phyloP scores from a whole-genome alignment of 495 filamentous ascomycete species.

The Parmelia sp. region DNA sequence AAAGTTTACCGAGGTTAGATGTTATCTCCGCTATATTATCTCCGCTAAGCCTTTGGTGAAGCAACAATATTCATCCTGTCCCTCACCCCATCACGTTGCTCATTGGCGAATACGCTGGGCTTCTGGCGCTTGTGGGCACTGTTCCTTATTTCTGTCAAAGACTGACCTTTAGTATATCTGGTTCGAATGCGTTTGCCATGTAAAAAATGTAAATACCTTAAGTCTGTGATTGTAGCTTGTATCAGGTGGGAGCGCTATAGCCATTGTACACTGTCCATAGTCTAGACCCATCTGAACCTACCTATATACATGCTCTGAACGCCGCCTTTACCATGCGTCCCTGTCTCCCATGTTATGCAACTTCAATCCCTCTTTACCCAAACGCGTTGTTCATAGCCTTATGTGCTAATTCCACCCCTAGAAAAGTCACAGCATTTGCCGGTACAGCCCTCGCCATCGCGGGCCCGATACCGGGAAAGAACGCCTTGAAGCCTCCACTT shows the following conservation, averaged over 20 bases:
- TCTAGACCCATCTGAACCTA: background rate
- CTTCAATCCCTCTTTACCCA: background rate
- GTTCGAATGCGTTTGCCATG: too few relatives aligned
- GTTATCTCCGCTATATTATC: too few relatives aligned
- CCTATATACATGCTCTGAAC: background rate
- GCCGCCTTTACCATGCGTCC: background rate
- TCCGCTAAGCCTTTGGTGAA: too few relatives aligned
- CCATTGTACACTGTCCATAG: background rate
- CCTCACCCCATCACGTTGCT: too few relatives aligned
- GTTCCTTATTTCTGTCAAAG: too few relatives aligned
- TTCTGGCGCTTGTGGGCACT: too few relatives aligned
- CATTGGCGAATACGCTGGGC: too few relatives aligned
- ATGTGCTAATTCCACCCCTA: slow-evolving; percentile 30
- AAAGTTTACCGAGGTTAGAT: slow-evolving; percentile 1
- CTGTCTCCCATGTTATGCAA: background rate
- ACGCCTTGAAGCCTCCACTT: slow-evolving; percentile 78
- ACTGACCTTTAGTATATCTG: too few relatives aligned
- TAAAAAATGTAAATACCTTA: too few relatives aligned
- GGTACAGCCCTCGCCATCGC: slow-evolving; percentile 89
- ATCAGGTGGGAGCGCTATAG: background rate
- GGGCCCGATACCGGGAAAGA: slow-evolving; percentile 95
- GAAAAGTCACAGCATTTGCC: slow-evolving; percentile 66
- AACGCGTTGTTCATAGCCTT: slow-evolving; percentile 27
- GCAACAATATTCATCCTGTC: background rate
- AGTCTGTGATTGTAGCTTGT: too few relatives aligned